Evolutionary conservation across 805 yeast species (phyloP).

Genomic region (Saccharomycopsis sp.): DNA sequence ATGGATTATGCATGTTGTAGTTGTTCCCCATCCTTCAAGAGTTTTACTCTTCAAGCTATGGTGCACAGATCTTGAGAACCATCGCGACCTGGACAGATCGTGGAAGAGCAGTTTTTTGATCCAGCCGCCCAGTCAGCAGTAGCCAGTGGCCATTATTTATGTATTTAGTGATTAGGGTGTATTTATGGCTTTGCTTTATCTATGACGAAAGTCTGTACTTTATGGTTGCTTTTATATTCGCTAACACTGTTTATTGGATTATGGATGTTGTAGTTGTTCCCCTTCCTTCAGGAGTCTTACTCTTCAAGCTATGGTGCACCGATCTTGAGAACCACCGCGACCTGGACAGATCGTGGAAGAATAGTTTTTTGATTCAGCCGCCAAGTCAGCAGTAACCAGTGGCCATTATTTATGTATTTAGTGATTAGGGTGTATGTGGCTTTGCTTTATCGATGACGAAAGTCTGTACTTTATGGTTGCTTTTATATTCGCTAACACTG

Average conservation of each 20-base stretch:
- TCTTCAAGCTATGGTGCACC: conserved; percentile 66
- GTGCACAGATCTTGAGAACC: conserved; percentile 57
- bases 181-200: neutral
- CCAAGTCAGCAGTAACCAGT: too few species aligned
- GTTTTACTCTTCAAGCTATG: conserved; percentile 61
- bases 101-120: conserved; percentile 64
- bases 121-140: conserved; percentile 14
- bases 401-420: too few species aligned
- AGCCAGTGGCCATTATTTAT: neutral
- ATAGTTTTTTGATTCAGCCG: conserved; percentile 46
- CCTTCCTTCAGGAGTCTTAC: conserved; percentile 50
- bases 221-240: too few species aligned
- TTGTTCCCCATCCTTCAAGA: conserved; percentile 38
- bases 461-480: too few species aligned
- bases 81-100: conserved; percentile 57
- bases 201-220: neutral
- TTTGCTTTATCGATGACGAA: neutral
- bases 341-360: conserved; percentile 65
- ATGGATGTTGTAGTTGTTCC: too few species aligned
- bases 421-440: neutral
- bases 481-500: too few species aligned
- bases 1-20: conserved; percentile 36
- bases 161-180: neutral
- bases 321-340: conserved; percentile 52
- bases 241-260: too few species aligned